These are phyloP conservation scores for Ogataea philodendri DNA, from an alignment of 805 yeast species.

Conservation along the genomic window DNA sequence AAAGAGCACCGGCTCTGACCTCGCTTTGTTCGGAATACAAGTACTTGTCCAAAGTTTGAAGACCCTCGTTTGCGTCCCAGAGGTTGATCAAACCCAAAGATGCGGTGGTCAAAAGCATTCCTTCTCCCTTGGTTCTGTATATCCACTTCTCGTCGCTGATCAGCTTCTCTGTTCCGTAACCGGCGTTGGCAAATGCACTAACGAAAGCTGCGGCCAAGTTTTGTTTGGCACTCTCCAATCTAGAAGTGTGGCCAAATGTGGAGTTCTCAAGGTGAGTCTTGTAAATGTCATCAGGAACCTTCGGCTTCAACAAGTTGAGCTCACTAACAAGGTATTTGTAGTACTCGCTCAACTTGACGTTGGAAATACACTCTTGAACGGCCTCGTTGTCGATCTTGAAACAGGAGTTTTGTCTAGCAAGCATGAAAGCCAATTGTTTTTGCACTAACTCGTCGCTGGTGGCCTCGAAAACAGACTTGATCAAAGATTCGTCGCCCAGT, in stretches of 20 bases:
- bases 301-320: constrained; percentile 83
- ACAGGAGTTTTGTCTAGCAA: constrained; percentile 83
- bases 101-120: constrained; percentile 90
- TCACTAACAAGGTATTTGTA: constrained; percentile 80
- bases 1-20: constrained; percentile 91
- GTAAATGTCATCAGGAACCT: constrained; percentile 92
- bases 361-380: constrained; percentile 83
- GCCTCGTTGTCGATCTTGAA: constrained; percentile 66
- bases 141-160: constrained; percentile 78
- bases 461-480: constrained; percentile 77
- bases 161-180: constrained; percentile 83
- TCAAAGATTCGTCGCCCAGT: constrained; percentile 76
- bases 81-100: constrained; percentile 84
- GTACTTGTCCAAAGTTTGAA: constrained; percentile 85
- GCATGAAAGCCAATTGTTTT: constrained; percentile 86
- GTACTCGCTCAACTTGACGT: constrained; percentile 73
- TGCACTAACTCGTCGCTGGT: constrained; percentile 72
- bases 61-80: constrained; percentile 89
- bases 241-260: constrained; percentile 49
- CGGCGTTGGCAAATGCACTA: constrained; percentile 86
- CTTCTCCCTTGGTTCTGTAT: constrained; percentile 85
- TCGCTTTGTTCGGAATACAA: constrained; percentile 82
- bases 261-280: constrained; percentile 82
- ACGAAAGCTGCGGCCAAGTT: constrained; percentile 94
- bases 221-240: constrained; percentile 89